Base-by-base conservation (phyloP, 2,329 filamentous ascomycete species). In the Diplodia mutila region DNA sequence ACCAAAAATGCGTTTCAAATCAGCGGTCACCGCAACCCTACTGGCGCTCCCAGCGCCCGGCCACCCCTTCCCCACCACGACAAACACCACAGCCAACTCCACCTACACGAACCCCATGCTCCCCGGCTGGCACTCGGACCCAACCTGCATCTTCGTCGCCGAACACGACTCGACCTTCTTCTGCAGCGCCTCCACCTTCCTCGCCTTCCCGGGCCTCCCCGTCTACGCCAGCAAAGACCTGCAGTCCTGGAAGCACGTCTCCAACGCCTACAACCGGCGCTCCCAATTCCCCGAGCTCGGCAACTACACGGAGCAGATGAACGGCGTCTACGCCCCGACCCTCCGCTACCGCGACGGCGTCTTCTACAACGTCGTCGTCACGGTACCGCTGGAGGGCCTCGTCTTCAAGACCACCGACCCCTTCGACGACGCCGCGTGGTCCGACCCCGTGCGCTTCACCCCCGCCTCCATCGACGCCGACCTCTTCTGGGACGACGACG, bases 401-500 rank as follows among this genome's bases (percentile, higher is more conserved):
- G 80, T 85, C 64, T 84, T 85, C 74, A 79, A 79, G 54, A 79
- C 80, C 0, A 74, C 76, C 1, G 72, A 85, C 63, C 80, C 81
- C 0, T 85, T 77, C 70, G 73, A 82, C 42, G 71, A 76, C 4
- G 49, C 69, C 16, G 75, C 82, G 0, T 87, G 85, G 85, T 80
- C 80, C 0, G 77, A 84, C 61, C 81, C 85, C 0, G 72, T 83
- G 0, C 80, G 82, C 63, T 86, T 85, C 70, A 76, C 83, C 12
- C 83, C 84, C 52, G 76, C 54, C 11, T 83, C 83, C 1, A 85
- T 85, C 65, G 87, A 89, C 64, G 83, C 85, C 0, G 82, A 81
- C 34, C 80, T 83, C 9, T 85, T 86, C 71, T 88, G 85, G 83
- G 83, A 88, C 61, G 81, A 82, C 1, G 82, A 87, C 23, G n/a